Percentiles rank a stretch among this genome's conserved stretches.
Conservation (phyloP, 176 grass and related monocot genomes). For the Phyllostachys edulis region DNA sequence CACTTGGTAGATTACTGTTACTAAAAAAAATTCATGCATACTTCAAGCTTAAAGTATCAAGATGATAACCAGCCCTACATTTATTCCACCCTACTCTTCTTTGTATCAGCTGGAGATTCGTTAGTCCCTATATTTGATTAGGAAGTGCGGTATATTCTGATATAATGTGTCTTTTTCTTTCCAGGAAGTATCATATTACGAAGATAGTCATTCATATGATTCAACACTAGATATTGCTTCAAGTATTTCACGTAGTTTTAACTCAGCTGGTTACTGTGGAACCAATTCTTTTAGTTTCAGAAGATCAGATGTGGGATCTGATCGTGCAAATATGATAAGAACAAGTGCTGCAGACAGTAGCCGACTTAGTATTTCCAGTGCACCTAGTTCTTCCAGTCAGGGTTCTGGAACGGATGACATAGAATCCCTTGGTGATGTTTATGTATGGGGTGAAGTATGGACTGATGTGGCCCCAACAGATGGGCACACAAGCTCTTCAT, state of each 20-base stretch:
- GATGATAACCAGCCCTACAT: background rate
- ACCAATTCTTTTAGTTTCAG: conserved; percentile 48
- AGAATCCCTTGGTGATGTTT: conserved; percentile 92
- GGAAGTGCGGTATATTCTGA: background rate
- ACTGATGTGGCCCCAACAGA: conserved; percentile 55
- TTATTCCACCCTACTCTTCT: background rate
- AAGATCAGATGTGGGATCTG: conserved; percentile 74
- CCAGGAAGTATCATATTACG: conserved; percentile 67
- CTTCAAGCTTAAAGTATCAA: background rate
- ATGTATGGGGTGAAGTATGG: conserved; percentile 97
- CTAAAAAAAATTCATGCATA: background rate
- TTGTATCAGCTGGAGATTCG: background rate
- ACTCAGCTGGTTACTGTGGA: conserved; percentile 24
- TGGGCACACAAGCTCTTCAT: conserved; percentile 38
- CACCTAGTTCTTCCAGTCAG: conserved; percentile 71
- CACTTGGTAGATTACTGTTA: background rate
- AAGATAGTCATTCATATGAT: conserved; percentile 46
- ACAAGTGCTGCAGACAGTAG: conserved; percentile 62
- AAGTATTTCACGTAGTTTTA: conserved; percentile 51
- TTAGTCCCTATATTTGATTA: background rate
- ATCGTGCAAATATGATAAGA: conserved; percentile 88
- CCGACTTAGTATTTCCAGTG: conserved; percentile 87
- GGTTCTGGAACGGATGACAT: conserved; percentile 85
- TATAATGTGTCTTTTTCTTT: conserved; percentile 4
- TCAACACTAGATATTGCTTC: conserved; percentile 54